Conservation (phyloP, 306 rosid genomes). For the Alnus glutinosa region DNA sequence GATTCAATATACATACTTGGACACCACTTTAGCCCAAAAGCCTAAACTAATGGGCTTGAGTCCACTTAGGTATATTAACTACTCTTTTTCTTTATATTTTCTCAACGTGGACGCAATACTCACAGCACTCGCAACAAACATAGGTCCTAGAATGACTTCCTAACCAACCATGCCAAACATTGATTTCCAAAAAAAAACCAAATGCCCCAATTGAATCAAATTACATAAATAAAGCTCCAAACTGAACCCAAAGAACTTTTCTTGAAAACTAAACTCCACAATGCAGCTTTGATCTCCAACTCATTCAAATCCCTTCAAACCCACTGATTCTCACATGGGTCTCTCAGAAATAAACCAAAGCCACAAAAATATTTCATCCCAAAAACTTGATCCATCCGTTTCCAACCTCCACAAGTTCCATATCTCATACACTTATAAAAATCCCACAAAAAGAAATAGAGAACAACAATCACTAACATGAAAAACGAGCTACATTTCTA, state of each 20-base stretch:
- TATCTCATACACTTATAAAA: neutral
- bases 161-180: neutral
- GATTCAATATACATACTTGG: too few relatives aligned
- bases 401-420: slow-evolving; percentile 34
- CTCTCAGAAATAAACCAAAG: slow-evolving; percentile 16
- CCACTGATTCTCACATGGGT: slow-evolving; percentile 25
- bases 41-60: too few relatives aligned
- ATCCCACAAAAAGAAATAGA: neutral
- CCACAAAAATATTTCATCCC: slow-evolving; percentile 10
- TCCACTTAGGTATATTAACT: too few relatives aligned
- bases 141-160: neutral
- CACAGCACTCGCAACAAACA: neutral
- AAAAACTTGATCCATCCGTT: slow-evolving; percentile 6
- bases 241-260: slow-evolving; percentile 10
- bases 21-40: too few relatives aligned
- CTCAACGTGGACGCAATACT: too few relatives aligned
- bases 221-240: slow-evolving; percentile 1
- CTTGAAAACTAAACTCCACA: slow-evolving; percentile 19
- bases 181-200: neutral
- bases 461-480: neutral
- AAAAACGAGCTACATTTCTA: slow-evolving; percentile 4
- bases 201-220: slow-evolving; percentile 1
- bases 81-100: too few relatives aligned
- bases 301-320: slow-evolving; percentile 21
- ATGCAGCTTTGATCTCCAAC: slow-evolving; percentile 28